Evolutionary conservation across 176 grass and related monocot genomes (phyloP).

Genomic region (Eleusine coracana): DNA sequence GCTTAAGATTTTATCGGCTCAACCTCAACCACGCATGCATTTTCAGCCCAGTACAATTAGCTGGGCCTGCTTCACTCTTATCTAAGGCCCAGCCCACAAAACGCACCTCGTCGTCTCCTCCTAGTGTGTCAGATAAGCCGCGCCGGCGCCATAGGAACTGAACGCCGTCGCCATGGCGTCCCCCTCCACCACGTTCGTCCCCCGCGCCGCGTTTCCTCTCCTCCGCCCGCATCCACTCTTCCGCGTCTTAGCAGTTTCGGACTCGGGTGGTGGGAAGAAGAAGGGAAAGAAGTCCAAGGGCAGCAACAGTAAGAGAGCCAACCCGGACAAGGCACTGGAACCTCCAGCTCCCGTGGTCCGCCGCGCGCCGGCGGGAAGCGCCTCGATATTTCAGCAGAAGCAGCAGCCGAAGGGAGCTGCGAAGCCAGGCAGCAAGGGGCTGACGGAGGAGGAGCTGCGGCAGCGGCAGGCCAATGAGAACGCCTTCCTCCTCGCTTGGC

Average conservation of each 20-base stretch:
- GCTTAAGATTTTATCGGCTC: not conserved
- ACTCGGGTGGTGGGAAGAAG: constrained; percentile 14
- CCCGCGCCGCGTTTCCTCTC: not conserved
- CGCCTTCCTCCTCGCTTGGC: constrained; percentile 85
- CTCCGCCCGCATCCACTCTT: constrained; percentile 3
- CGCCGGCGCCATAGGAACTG: constrained; percentile 27
- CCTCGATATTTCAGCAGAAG: constrained; percentile 44
- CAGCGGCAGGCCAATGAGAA: constrained; percentile 65
- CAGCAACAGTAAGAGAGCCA: not conserved
- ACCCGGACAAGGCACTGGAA: constrained; percentile 53
- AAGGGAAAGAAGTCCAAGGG: constrained; percentile 35
- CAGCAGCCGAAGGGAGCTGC: not conserved
- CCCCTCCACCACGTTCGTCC: constrained; percentile 36
- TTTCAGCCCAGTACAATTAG: not conserved
- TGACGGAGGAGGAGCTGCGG: constrained; percentile 53
- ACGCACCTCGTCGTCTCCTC: constrained; percentile 5
- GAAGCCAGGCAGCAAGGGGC: constrained; percentile 34
- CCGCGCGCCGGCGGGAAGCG: constrained; percentile 52
- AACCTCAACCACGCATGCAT: not conserved
- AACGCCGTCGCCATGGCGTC: constrained; percentile 36
- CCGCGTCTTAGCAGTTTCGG: constrained; percentile 27
- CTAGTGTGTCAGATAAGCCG: constrained; percentile 28
- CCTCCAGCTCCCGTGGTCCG: constrained; percentile 58
- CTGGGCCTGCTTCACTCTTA: not conserved
- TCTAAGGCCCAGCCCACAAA: not conserved